Conservation (phyloP, 306 rosid genomes). For the Hippophae gyantsensis region DNA sequence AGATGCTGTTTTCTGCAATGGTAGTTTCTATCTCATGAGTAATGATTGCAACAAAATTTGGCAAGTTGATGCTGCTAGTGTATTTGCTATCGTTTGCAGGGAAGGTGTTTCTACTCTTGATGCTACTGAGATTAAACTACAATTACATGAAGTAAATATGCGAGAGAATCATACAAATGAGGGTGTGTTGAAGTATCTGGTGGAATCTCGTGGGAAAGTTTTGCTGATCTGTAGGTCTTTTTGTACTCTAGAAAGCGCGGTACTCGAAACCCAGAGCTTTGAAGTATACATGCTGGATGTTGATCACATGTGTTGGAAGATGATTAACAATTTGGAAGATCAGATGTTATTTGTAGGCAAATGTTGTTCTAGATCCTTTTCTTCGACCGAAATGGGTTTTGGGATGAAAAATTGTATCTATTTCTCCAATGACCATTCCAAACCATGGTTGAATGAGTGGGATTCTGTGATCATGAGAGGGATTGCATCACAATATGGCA, state of each 20-base stretch:
- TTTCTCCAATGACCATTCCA: constrained; percentile 39
- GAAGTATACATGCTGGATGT: constrained; percentile 33
- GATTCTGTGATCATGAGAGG: constrained; percentile 39
- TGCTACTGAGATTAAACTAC: constrained; percentile 22
- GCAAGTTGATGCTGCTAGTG: constrained; percentile 25
- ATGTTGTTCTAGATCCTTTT: constrained; percentile 43
- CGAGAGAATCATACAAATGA: constrained; percentile 19
- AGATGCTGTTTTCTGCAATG: constrained; percentile 51
- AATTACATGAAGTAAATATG: constrained; percentile 28
- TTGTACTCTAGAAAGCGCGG: constrained; percentile 14
- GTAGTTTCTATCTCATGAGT: constrained; percentile 47
- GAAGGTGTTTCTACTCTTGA: constrained; percentile 1
- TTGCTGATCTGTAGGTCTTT: constrained; percentile 48
- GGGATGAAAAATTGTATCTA: constrained; percentile 28
- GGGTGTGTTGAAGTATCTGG: constrained; percentile 39
- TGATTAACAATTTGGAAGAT: constrained; percentile 32
- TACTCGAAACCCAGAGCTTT: constrained; percentile 34
- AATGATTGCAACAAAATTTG: constrained; percentile 23
- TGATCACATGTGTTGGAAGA: constrained; percentile 32
- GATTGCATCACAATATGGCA: constrained; percentile 25
- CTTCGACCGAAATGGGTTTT: constrained; percentile 35
- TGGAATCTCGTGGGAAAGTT: constrained; percentile 43
- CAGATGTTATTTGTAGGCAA: constrained; percentile 42
- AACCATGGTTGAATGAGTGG: constrained; percentile 74
- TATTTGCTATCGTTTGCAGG: constrained; percentile 13